Evolutionary conservation across 352 stramenopile species (phyloP), one percentile per base, ranked within the genome.

Genomic region (Aphanomyces stellatus): DNA sequence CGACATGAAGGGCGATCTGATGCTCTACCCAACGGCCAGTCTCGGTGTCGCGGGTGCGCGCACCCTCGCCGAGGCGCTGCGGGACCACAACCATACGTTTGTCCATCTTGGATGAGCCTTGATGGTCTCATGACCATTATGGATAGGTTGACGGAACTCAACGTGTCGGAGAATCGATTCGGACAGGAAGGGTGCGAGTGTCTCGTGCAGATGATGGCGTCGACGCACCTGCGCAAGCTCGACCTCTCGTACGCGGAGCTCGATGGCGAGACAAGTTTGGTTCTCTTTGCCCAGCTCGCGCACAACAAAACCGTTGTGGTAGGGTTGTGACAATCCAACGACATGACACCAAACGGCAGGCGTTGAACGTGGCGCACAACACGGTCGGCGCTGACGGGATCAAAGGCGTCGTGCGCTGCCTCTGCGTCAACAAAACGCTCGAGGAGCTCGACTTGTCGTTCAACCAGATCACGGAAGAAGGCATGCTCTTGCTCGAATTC

Each of bases 401-500:
- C 51, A 76, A 79, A 62, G 81, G 76, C 10, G 90, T 81, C 22
- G 72, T 83, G 34, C 73, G 71, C 1, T 75, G 80, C n/a, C 65
- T 90, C 2, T 78, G 89, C 37, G 65, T 56, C 6, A 90, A 92
- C 63, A 66, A 62, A 4, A 73, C 71, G 13, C 66, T 95, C 15
- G 69, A 71, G 0, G 79, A 93, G n/a, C 75, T 95, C 22, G 85
- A 93, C 59, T 25, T 95, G n/a, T 72, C 76, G 0, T 71, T 83
- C 66, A 93, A 93, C 53, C 65, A 71, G 17, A 88, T 95, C 66
- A 90, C 82, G 0, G 84, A 95, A 65, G 82, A 91, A 46, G 70
- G 70, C 3, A 68, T 68, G 30, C 11, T 70, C 3, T 17, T 67
- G 17, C 17, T 59, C 22, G 60, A 67, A 46, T 25, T 25, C 13